Evolutionary conservation across 192 early-diverging fungal genomes (phyloP), one percentile per base, ranked within the genome.

Genomic region (Backusella sp.): DNA sequence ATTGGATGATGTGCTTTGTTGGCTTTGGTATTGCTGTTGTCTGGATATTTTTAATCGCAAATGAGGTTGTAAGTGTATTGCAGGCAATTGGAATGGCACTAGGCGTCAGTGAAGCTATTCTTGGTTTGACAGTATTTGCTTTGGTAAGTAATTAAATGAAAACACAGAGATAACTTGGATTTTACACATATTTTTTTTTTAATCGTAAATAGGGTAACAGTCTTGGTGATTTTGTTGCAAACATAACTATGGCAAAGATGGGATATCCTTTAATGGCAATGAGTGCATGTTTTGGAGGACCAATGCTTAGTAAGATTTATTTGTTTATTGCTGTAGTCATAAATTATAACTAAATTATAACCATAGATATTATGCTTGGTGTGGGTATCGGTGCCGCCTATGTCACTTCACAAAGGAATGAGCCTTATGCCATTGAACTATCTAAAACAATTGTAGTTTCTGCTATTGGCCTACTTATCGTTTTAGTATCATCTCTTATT

Each of bases 221-320:
- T 73, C 80, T 95, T 28, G 94, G 94, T 68, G 97, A 99, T 74
- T 86, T 99, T 72, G 92, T 98, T 28, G 96, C 97, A 12, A 97
- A 99, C 78, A 84, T 96, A 23, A 93, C 92, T 26, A 93, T 99
- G 70, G 95, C 97, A 3, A 88, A 86, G 73, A 92, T 95, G 92
- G 96, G 96, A 2, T 96, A 88, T 76, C 95, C 96, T 21, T 87
- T 92, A 72, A 99, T 99, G 96, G 97, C 96, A 1, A 89, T 99
- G 52, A 93, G 93, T 28, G 97, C 97, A 0, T 98, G 96, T 70
- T 97, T 95, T 84, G 96, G 96, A 32, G 88, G 92, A 15, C 97
- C 97, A 19, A 91, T 99, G 89, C 80, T 99, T 35, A 97, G 90
- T 92, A 87, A 79, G 76, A 74, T 39, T 39, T 15, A 44, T 75